Evolutionary conservation across 495 filamentous ascomycete genomes (phyloP), one percentile per base, ranked within the genome.

Genomic region (Talaromyces stipitatus): DNA sequence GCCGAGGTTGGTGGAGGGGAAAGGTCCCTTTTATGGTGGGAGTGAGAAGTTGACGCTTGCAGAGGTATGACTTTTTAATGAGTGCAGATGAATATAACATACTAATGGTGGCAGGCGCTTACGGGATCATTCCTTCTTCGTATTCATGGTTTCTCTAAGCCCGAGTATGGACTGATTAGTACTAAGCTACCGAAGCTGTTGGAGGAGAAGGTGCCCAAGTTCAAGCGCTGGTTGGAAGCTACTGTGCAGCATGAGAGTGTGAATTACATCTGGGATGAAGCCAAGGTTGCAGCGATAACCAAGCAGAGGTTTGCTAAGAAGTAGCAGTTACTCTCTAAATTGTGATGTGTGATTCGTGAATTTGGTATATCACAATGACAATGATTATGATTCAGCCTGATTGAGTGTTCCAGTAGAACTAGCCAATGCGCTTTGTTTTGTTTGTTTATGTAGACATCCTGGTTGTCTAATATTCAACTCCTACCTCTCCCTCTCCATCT

Each of bases 21-120:
- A 85, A 5, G 77, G 64, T 0, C 91, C 90, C 0, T 95, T 87
- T 73, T 96, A 94, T 71, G 86, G 85, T n/a, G 91, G 90, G 0
- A 86, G 83, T 55, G 74, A 85, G 51, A 85, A 80, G 64, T 62
- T 92, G 30, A 92, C 89, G 2, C 70, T 90, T 27, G 91, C 83
- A 12, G 91, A 95, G 82, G 90, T 91, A 72, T 59, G 75, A 12
- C 57, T 41, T 36, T 2, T 22, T 2, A 2, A 6, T 27, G 28
- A n/a, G 4, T 12, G 33, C 9, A 7, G 2, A 14, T 8, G 6
- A 24, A 23, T 27, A 23, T 22, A 23, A 20, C n/a, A 22, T 14
- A 18, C 14, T 61, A 32, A 36, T 43, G 20, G 27, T 47, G 11
- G 45, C 56, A 84, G 83, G 82, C 85, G 30, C 74, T 85, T 43